Base-by-base conservation (phyloP, 495 filamentous ascomycete species). In the Penicillium manginii region DNA sequence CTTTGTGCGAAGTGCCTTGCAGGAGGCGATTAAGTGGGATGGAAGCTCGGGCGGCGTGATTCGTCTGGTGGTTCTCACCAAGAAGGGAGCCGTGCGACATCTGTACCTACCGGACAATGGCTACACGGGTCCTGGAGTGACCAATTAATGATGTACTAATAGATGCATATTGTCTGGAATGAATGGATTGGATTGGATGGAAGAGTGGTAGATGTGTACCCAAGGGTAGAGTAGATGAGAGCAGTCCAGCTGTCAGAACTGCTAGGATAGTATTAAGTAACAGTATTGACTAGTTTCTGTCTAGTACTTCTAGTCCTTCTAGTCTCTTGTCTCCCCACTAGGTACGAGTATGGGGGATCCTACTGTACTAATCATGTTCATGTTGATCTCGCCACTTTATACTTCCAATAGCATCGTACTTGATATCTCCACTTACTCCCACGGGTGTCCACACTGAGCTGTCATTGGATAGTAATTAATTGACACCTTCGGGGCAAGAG, bases 11-110 rank as follows among this genome's bases (percentile, higher is more conserved):
- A 88, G 85, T 40, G 85, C 94, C 11, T 76, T 98, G 72, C 81
- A 85, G 66, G 93, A 98, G 79, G 94, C 94, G 14, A 96, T 98
- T 81, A 96, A 96, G 77, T 98, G 94, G 94, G 94, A 98, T 73
- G 93, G 94, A 43, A 97, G 93, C 79, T 98, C 96, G 11, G 94
- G 94, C 53, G 94, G 96, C 73, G 94, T 98, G 47, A 98, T 98
- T 69, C 86, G 94, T 60, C 86, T 98, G 89, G 96, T 97, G 52
- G 94, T 98, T 51, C 75, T 98, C 78, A 98, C 94, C 54, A 83
- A 85, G 40, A 78, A 88, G 72, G 92, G 92, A n/a, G 92, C 92
- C 4, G 83, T 90, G 72, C 84, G 92, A 73, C 92, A 96, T 74
- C 74, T 97, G 64, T 97, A 96, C 73, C 79, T 96, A 69, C 92